A percentile compares a stretch with the other conserved stretches of the same genome.
Conservation (phyloP, 2,329 filamentous ascomycete genomes). For the Stylonectria norvegica region DNA sequence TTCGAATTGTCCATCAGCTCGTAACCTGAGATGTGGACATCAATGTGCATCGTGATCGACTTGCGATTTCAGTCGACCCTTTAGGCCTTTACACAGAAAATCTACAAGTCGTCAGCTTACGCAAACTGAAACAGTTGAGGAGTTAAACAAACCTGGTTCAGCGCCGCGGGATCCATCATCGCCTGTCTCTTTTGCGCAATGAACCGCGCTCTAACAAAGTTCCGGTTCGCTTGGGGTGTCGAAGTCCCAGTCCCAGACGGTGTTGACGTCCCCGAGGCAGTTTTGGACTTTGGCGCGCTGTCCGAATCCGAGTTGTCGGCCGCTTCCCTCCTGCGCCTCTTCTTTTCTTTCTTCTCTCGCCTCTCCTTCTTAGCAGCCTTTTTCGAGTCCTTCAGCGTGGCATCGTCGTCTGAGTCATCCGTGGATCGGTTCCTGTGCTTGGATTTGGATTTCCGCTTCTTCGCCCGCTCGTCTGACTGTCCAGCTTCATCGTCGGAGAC, state of each 20-base stretch:
- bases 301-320: conserved; percentile 21
- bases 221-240: conserved; percentile 55
- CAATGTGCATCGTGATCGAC: too few species aligned
- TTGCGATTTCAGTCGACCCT: neutral
- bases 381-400: conserved; percentile 24
- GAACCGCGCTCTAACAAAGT: conserved; percentile 73
- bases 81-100: conserved; percentile 64
- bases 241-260: conserved; percentile 44
- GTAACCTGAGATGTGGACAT: too few species aligned
- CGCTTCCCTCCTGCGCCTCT: conserved; percentile 49
- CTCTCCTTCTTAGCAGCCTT: conserved; percentile 41
- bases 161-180: conserved; percentile 72
- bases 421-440: conserved; percentile 27
- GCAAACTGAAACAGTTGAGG: neutral
- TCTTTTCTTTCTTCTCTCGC: conserved; percentile 43
- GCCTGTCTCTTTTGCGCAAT: conserved; percentile 87
- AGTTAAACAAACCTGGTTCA: conserved; percentile 77
- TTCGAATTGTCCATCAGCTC: too few species aligned
- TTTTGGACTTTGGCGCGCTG: conserved; percentile 8
- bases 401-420: conserved; percentile 26
- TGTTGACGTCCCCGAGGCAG: conserved; percentile 35
- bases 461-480: conserved; percentile 28
- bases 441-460: conserved; percentile 33
- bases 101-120: conserved; percentile 41
- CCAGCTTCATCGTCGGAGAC: conserved; percentile 20